Base-by-base conservation (phyloP, 768 basidiomycete species). In the Mycena vulgaris region DNA sequence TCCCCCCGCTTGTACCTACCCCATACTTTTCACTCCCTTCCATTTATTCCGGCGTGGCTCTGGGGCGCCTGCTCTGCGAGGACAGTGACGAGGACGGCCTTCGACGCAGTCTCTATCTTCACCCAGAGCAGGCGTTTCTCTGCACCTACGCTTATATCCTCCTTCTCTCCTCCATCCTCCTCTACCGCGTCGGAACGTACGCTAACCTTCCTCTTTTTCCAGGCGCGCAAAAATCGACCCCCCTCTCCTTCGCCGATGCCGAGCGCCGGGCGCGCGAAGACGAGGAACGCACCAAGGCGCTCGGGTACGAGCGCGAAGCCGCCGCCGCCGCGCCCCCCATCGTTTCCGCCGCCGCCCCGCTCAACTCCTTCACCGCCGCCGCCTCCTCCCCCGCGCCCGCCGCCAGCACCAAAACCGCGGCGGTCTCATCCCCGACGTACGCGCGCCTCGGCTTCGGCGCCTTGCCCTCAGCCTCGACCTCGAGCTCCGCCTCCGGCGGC, bases 241-340 rank as follows among this genome's bases (percentile, higher is more conserved):
- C 93, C 1, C 91, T 98, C 73, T 92, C 98, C 81, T 99, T 99
- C 78, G 98, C 93, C 23, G 95, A 95, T 75, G 98, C 96, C 0
- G 97, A 99, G 80, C 86, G 92, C 31, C 93, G 93, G 74, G 98
- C 98, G 0, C 78, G 88, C 30, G 97, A 96, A 76, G 98, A 99
- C 79, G 96, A 95, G 28, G 97, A 97, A 80, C 88, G 96, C 66
- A 89, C 96, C 79, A 93, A 94, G 79, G 91, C 96, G 74, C 88
- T 98, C 21, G 97, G 97, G 0, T 98, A 98, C 77, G 95, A 98
- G 78, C 88, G 94, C 23, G 89, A 92, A 45, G 90, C 84, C 27
- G 82, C 82, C 40, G 82, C 81, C 78, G 75, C 78, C 11, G 40
- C 70, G 40, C 40, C 40, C 14, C 21, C 42, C 42, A 45, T n/a